Conservation (phyloP, 2,329 filamentous ascomycete genomes). For the Aspergillus unguis region DNA sequence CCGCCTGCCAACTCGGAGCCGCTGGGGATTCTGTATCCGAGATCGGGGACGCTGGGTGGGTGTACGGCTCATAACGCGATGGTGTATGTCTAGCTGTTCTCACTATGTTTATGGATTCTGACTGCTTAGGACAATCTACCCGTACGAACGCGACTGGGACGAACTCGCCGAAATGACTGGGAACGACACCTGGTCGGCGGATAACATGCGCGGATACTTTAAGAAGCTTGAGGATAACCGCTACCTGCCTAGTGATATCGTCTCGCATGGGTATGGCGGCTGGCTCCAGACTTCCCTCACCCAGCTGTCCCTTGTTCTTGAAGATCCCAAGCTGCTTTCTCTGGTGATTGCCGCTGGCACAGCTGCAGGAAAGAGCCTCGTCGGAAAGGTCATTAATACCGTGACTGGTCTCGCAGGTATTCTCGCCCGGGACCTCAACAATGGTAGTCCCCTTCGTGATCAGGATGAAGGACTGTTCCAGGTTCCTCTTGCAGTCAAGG, state of each 20-base stretch:
- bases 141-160: conserved; percentile 59
- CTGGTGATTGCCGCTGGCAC: conserved; percentile 52
- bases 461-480: conserved; percentile 52
- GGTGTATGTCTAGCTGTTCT: conserved; percentile 32
- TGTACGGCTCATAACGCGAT: conserved; percentile 62
- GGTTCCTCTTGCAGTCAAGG: conserved; percentile 51
- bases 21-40: conserved; percentile 58
- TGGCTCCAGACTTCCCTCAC: conserved; percentile 26
- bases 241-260: conserved; percentile 43
- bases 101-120: neutral
- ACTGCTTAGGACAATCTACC: conserved; percentile 46
- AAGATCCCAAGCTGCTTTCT: conserved; percentile 55
- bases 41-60: conserved; percentile 56
- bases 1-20: conserved; percentile 52
- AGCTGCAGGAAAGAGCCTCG: conserved; percentile 46
- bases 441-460: conserved; percentile 48
- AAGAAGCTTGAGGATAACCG: conserved; percentile 52
- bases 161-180: conserved; percentile 58
- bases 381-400: conserved; percentile 45
- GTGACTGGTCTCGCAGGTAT: conserved; percentile 43
- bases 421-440: conserved; percentile 47
- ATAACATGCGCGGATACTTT: conserved; percentile 59
- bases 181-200: conserved; percentile 56
- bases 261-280: conserved; percentile 45
- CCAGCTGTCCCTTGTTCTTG: conserved; percentile 49